phyloP scores from a whole-genome alignment of 176 grass and related monocot species.

The Zea luxurians region DNA sequence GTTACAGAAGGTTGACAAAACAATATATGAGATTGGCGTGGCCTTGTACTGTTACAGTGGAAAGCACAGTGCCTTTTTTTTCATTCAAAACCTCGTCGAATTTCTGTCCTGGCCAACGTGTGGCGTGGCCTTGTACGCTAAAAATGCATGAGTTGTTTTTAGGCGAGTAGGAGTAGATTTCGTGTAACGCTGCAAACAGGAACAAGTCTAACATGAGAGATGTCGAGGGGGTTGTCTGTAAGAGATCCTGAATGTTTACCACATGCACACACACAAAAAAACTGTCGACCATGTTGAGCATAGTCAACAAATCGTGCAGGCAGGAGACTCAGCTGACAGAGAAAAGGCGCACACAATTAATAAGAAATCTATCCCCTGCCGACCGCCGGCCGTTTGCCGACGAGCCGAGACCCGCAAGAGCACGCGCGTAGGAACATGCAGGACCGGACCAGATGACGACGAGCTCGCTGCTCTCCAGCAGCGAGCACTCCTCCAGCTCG shows the following conservation, averaged over 20 bases:
- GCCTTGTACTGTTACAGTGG: no score
- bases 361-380: background rate
- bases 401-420: background rate
- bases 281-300: constrained; percentile 25
- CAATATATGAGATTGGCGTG: no score
- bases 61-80: background rate
- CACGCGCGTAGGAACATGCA: constrained; percentile 45
- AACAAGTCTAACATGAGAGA: background rate
- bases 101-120: no score
- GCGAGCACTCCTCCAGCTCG: constrained; percentile 87
- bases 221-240: background rate
- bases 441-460: constrained; percentile 66
- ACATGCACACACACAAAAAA: background rate
- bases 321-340: constrained; percentile 16
- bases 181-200: background rate
- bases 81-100: background rate
- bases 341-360: constrained; percentile 42
- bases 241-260: background rate
- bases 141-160: no score
- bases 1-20: no score
- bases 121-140: no score
- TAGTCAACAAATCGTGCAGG: no score
- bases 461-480: constrained; percentile 82
- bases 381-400: background rate
- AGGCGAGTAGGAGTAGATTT: no score